A percentile compares a stretch with the other conserved stretches of the same genome.
phyloP scores from a whole-genome alignment of 305 asterid genomes.

The Solanum aculeatissimum region DNA sequence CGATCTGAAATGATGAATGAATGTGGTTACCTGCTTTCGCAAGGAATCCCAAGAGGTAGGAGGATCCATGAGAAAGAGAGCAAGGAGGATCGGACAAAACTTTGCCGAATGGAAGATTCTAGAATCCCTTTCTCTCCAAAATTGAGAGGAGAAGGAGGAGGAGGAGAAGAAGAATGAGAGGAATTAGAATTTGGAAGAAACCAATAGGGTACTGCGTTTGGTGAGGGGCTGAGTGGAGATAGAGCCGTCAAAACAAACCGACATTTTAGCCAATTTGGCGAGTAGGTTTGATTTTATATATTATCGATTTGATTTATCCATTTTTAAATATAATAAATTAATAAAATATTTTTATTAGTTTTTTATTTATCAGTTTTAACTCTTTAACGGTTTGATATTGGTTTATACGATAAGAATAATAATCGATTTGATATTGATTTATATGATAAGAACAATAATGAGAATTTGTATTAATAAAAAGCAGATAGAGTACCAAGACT shows the following conservation, averaged over 20 bases:
- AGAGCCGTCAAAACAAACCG: neutral
- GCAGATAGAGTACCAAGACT: too few species aligned
- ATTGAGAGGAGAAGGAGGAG: neutral
- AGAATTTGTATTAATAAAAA: too few species aligned
- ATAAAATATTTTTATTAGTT: too few species aligned
- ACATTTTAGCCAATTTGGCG: neutral
- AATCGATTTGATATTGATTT: too few species aligned
- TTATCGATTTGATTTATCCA: too few species aligned
- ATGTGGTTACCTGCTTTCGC: constrained; percentile 5
- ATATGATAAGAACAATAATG: too few species aligned
- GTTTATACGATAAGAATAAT: too few species aligned
- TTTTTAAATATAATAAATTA: too few species aligned
- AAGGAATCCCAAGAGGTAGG: constrained; percentile 9
- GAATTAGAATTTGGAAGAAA: neutral
- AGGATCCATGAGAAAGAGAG: constrained; percentile 7
- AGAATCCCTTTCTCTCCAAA: neutral
- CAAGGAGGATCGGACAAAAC: neutral
- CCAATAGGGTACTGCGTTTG: neutral
- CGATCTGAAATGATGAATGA: neutral
- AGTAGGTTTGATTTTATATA: too few species aligned
- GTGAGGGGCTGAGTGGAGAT: neutral
- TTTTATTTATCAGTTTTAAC: too few species aligned
- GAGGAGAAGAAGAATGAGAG: neutral
- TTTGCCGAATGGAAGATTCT: neutral
- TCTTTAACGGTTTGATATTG: too few species aligned